phyloP scores from a whole-genome alignment of 2,329 filamentous ascomycete species.

The Penicillium sp. region DNA sequence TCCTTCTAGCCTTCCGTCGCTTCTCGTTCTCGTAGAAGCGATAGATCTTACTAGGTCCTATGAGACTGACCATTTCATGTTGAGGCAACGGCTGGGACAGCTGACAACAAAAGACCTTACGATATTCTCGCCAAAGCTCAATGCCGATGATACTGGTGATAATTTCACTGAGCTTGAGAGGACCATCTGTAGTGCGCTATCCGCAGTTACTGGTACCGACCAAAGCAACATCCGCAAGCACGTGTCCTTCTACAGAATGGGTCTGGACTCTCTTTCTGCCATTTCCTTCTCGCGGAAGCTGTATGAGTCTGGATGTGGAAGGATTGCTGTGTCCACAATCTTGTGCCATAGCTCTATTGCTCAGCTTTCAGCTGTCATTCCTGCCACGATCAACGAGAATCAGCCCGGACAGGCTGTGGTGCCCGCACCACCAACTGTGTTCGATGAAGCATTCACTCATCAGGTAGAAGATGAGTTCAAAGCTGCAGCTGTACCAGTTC shows the following conservation, averaged over 20 bases:
- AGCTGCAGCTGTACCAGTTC: conserved; percentile 32
- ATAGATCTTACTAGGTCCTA: conserved; percentile 67
- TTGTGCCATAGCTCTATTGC: conserved; percentile 60
- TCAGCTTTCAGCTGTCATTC: conserved; percentile 43
- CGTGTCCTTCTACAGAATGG: conserved; percentile 67
- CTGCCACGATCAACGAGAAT: conserved; percentile 5
- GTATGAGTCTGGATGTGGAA: conserved; percentile 37
- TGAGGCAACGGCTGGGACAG: conserved; percentile 44
- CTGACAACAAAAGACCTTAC: conserved; percentile 44
- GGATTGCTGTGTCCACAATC: conserved; percentile 59
- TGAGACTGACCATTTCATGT: conserved; percentile 57
- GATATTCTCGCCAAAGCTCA: conserved; percentile 24
- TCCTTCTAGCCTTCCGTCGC: conserved; percentile 69
- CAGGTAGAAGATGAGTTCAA: conserved; percentile 30
- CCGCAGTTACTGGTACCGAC: conserved; percentile 43
- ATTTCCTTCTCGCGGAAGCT: conserved; percentile 60
- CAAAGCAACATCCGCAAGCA: conserved; percentile 48
- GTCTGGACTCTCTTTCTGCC: conserved; percentile 73
- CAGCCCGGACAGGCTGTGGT: background rate
- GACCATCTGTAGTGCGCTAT: conserved; percentile 49
- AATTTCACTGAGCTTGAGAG: conserved; percentile 51
- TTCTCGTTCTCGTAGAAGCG: conserved; percentile 58
- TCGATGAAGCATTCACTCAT: conserved; percentile 24
- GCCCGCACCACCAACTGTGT: conserved; percentile 4
- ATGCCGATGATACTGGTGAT: conserved; percentile 23